Percentiles rank a stretch among this genome's conserved stretches.
phyloP scores from a whole-genome alignment of 192 early-diverging fungal species.

The Podila verticillata region DNA sequence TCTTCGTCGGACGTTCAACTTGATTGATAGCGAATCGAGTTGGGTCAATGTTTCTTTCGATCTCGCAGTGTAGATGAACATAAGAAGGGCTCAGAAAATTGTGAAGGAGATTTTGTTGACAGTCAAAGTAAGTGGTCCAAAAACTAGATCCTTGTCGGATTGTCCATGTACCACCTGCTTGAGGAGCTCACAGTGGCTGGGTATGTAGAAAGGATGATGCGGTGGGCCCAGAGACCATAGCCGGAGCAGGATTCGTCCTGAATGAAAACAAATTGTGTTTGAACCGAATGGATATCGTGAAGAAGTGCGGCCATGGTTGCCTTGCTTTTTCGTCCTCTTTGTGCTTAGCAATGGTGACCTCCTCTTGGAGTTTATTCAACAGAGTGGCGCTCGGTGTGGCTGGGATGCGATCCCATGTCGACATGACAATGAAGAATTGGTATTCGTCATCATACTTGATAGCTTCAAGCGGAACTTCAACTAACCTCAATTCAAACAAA shows the following conservation, averaged over 20 bases:
- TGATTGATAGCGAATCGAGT: background rate
- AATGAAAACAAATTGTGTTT: slow-evolving; percentile 10
- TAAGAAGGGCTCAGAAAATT: background rate
- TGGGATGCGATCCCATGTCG: too few relatives aligned
- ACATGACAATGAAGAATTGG: too few relatives aligned
- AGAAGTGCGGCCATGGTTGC: slow-evolving; percentile 5
- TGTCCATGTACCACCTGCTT: background rate
- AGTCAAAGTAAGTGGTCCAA: background rate
- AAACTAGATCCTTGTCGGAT: background rate
- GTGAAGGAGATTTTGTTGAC: background rate
- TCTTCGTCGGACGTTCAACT: too few relatives aligned
- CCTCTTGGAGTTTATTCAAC: background rate
- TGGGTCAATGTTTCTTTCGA: background rate
- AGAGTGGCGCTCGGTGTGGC: too few relatives aligned
- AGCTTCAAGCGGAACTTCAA: too few relatives aligned
- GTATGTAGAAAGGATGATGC: slow-evolving; percentile 10
- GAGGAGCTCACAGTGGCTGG: background rate
- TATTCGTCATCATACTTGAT: too few relatives aligned
- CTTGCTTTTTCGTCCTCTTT: too few relatives aligned
- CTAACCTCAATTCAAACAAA: too few relatives aligned
- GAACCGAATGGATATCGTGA: slow-evolving; percentile 7
- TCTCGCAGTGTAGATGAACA: slow-evolving; percentile 15
- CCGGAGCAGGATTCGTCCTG: slow-evolving; percentile 3
- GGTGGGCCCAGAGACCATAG: slow-evolving; percentile 15
- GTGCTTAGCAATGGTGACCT: background rate